Base-by-base conservation (phyloP, 306 rosid genomes). In the Notholithocarpus densiflorus region DNA sequence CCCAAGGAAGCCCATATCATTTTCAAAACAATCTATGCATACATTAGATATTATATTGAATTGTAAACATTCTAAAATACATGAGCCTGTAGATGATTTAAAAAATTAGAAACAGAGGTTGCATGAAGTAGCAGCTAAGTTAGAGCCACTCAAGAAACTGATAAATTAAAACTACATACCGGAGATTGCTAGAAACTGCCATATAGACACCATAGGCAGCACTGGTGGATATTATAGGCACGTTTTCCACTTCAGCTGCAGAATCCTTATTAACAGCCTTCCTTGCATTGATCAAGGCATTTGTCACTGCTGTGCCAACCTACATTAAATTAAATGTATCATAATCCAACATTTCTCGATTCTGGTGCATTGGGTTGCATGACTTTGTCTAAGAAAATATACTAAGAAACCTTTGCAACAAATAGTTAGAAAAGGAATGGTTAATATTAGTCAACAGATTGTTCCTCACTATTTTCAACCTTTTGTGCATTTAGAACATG, bases 121-220 rank as follows among this genome's bases (percentile, higher is more conserved):
- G 51, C 72, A 71, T 13, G 4, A 82, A 77, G 81, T 78, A 78
- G 34, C 75, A 51, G 17, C 19, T n/a, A 59, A 24, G n/a, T 32
- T 12, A 66, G 14, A 59, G 73, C 56, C 23, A 57, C 65, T 7
- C 54, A 37, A 86, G 37, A 75, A 74, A n/a, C 4, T 48, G 65
- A n/a, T 61, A 65, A 55, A 68, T 56, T 73, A 78, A 26, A 74
- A 57, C 75, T 6, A 76, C 57, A 79, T 90, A 95, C 99, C 99
- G 90, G 82, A 93, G 89, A 66, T 95, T 95, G 93, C 98, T 93
- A 21, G 99, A 95, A 82, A 95, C 84, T 27, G 98, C 91, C 98
- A 93, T 91, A 75, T 91, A 95, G 73, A 90, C 88, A 70, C 99
- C 98, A 84, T 93, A 95, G 59, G 93, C 98, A 62, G 74, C 90